Evolutionary conservation across 768 basidiomycete species (phyloP), one percentile per base, ranked within the genome.

Genomic region (Plicaturopsis crispa): DNA sequence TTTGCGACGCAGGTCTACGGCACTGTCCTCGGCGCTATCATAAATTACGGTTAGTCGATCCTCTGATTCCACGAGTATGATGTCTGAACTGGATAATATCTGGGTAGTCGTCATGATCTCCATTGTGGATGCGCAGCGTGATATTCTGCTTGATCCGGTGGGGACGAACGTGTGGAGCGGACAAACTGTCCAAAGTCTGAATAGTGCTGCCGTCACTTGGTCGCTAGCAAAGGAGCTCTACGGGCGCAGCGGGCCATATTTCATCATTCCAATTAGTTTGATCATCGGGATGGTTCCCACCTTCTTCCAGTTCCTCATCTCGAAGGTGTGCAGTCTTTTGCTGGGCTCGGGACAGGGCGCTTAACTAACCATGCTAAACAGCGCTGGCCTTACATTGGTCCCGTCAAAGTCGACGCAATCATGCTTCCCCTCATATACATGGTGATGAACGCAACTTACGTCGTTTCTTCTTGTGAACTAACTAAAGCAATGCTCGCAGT

Each of bases 121-220:
- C 11, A 57, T 76, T 21, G 70, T 75, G 2, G 61, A 63, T 28
- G 55, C 69, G 1, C 77, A 78, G 46, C 70, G 73, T 7, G 70
- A 77, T 20, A 58, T 75, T 21, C 55, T 83, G 2, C 53, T 76
- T 3, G 56, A 60, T 36, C 70, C 75, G 0, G 55, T 55, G 4
- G 78, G 80, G 19, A 78, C 72, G 2, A 78, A 79, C 37, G 64
- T 81, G 31, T 83, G 78, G 78, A 68, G 67, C 42, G 75, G 75
- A 0, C 72, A 77, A 48, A 52, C 59, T 2, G 51, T 64, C 0
- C 77, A 79, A 48, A 63, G 59, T 39, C 48, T 74, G 44, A 79
- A 80, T 53, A 77, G 72, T 36, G 62, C 66, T 4, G 76, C 77
- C 2, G 66, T 80, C 3, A 78, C 78, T 4, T 81, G 78, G 78